Conservation (phyloP, 2,329 filamentous ascomycete genomes). For the Dactylellina leptospora region DNA sequence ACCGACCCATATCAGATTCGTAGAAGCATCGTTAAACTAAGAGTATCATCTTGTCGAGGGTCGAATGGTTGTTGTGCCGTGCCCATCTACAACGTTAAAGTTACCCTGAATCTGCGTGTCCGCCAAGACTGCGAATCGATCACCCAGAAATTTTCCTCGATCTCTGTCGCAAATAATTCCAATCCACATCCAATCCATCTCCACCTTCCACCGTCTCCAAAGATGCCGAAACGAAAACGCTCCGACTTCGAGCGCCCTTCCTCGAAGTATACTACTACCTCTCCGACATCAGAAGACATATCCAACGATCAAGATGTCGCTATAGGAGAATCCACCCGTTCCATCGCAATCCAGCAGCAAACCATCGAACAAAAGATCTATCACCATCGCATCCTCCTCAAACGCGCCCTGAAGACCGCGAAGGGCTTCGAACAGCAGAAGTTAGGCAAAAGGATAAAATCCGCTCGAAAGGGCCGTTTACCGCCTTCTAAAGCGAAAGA, state of each 20-base stretch:
- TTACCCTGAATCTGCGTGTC: too few species aligned
- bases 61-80: too few species aligned
- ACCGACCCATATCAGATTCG: too few species aligned
- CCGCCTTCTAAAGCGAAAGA: conserved; percentile 59
- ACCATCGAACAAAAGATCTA: conserved; percentile 49
- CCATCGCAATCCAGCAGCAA: conserved; percentile 44
- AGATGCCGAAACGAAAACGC: conserved; percentile 52
- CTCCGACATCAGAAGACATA: not conserved
- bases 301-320: not conserved
- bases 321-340: conserved; percentile 36
- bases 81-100: too few species aligned
- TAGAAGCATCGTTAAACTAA: too few species aligned
- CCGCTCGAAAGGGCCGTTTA: conserved; percentile 23
- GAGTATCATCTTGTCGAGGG: too few species aligned
- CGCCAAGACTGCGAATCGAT: not conserved
- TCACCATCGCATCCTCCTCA: conserved; percentile 41
- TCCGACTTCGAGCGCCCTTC: conserved; percentile 31
- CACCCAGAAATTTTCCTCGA: not conserved
- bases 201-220: conserved; percentile 7
- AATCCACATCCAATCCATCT: too few species aligned
- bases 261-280: not conserved
- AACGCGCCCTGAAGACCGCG: conserved; percentile 73
- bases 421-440: conserved; percentile 83
- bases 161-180: not conserved
- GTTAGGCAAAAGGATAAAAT: conserved; percentile 68